Base-by-base conservation (phyloP, 2,329 filamentous ascomycete species). In the Trichoderma cornu-damae region DNA sequence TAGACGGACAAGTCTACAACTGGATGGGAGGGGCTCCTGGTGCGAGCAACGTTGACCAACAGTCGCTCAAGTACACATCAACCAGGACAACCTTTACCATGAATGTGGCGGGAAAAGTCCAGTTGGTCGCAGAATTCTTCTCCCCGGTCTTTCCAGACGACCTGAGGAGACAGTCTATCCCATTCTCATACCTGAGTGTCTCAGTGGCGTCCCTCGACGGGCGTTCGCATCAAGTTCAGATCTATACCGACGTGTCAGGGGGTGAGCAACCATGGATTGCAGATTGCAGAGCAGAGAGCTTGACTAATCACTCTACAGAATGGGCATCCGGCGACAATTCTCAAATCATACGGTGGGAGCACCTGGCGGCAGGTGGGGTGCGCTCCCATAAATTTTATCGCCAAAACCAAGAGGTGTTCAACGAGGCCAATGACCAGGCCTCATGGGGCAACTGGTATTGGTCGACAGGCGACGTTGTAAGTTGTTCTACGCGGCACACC, bases 381-480 rank as follows among this genome's bases (percentile, higher is more conserved):
- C 76, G 78, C 5, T 89, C 86, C 65, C 87, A 90, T 72, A 79
- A 79, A 48, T 81, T 89, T 58, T 79, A 77, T 62, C 78, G 82
- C 43, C 75, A 79, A 60, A 69, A 76, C 7, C 86, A 93, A 69
- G 72, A 81, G 48, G 73, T 84, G 16, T 86, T 94, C 55, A 80
- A 82, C 1, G 90, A 96, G 68, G 74, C 75, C 11, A 73, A 73
- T 38, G 86, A 95, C 65, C 85, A 87, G 62, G 81, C 89, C 0
- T 87, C 90, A 73, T 96, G 90, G 90, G 90, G 90, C 2, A 85
- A 82, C 50, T 82, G 92, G 73, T 85, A 89, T 70, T 90, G 91
- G 69, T 85, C 87, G 11, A 90, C 83, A 3, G 81, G 84, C 24
- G 75, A 79, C 53, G 68, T 77, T 12, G 67, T 60, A 48, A 51